These are phyloP conservation scores for Myrica gale DNA, from an alignment of 306 rosid genomes.

Conservation along the genomic window DNA sequence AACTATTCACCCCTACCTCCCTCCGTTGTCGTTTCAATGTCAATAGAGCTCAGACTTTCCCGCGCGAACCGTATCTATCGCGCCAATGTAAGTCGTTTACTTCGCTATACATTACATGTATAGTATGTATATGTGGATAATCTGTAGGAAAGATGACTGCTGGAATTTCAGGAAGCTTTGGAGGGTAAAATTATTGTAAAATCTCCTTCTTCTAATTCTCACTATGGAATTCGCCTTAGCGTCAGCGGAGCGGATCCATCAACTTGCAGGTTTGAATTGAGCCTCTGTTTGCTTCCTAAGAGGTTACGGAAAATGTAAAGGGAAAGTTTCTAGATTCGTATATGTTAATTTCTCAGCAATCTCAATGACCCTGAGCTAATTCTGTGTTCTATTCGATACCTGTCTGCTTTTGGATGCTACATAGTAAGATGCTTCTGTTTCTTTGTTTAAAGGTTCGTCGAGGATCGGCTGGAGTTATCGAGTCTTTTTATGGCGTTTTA, in stretches of 20 bases:
- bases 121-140: background rate
- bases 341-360: background rate
- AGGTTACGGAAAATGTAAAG: background rate
- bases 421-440: constrained; percentile 1
- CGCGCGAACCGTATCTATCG: constrained; percentile 68
- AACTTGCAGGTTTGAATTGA: constrained; percentile 61
- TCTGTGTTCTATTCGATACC: background rate
- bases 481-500: constrained; percentile 72
- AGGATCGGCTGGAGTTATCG: constrained; percentile 86
- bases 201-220: constrained; percentile 65
- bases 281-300: constrained; percentile 12
- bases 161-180: constrained; percentile 62
- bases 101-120: too few relatives aligned
- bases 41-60: constrained; percentile 74
- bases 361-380: constrained; percentile 11
- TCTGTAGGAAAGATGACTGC: background rate
- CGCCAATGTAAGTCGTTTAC: constrained; percentile 56
- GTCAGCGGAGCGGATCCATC: constrained; percentile 85
- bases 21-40: constrained; percentile 38
- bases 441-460: constrained; percentile 68
- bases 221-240: constrained; percentile 67
- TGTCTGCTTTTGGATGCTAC: background rate
- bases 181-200: constrained; percentile 67
- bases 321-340: background rate
- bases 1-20: too few relatives aligned